A percentile compares a stretch with the other conserved stretches of the same genome.
Evolutionary conservation across 805 yeast species (phyloP).

Genomic region (Brettanomyces anomalus): DNA sequence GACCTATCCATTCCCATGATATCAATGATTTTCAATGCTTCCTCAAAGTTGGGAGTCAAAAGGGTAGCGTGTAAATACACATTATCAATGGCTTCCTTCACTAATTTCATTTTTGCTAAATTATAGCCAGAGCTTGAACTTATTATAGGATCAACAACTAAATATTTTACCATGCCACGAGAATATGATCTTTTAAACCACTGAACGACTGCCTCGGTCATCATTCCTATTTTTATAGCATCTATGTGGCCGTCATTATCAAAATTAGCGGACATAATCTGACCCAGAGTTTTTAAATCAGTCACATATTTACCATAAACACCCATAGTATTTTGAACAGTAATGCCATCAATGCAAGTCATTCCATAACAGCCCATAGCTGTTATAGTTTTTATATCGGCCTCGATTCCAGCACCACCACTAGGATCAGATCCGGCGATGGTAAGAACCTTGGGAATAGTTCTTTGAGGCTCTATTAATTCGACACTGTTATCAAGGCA

Average conservation of each 20-base stretch:
- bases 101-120: slow-evolving; percentile 34
- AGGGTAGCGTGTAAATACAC: slow-evolving; percentile 47
- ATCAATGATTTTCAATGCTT: slow-evolving; percentile 34
- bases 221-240: slow-evolving; percentile 76
- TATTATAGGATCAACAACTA: slow-evolving; percentile 75
- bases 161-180: slow-evolving; percentile 21
- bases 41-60: slow-evolving; percentile 69
- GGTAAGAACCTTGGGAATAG: slow-evolving; percentile 35
- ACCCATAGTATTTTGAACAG: slow-evolving; percentile 66
- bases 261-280: slow-evolving; percentile 7
- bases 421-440: slow-evolving; percentile 78
- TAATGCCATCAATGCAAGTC: slow-evolving; percentile 70
- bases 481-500: no score
- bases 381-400: slow-evolving; percentile 74
- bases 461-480: background rate
- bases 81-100: slow-evolving; percentile 21
- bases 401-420: slow-evolving; percentile 93
- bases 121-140: slow-evolving; percentile 69
- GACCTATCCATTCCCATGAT: background rate
- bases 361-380: slow-evolving; percentile 74
- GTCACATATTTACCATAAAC: slow-evolving; percentile 3
- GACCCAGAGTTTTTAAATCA: background rate
- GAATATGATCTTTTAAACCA: slow-evolving; percentile 31
- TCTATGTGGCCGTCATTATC: slow-evolving; percentile 33
- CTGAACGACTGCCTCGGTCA: slow-evolving; percentile 45